Conservation (phyloP, 345 rosid species). For the Populus tremula region DNA sequence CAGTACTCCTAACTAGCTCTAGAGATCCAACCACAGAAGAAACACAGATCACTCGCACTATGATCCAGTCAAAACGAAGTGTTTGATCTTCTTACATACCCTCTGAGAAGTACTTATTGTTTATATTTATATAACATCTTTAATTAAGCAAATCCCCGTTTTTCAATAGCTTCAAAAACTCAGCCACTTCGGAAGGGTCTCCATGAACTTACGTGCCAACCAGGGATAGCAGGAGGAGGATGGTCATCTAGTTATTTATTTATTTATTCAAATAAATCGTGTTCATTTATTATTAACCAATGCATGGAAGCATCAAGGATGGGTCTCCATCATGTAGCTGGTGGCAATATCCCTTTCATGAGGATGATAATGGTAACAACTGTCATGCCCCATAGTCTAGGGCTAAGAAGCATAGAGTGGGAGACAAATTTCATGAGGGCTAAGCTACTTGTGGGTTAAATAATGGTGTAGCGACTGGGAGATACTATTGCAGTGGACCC, state of each 20-base stretch:
- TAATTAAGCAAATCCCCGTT: too few species aligned
- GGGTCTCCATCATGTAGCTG: slow-evolving; percentile 40
- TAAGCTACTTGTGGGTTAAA: neutral
- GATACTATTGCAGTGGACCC: slow-evolving; percentile 30
- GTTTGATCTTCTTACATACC: too few species aligned
- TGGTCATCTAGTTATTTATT: neutral
- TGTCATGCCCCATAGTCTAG: slow-evolving; percentile 51
- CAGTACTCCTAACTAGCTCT: slow-evolving; percentile 12
- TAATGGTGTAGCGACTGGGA: neutral
- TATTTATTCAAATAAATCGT: too few species aligned
- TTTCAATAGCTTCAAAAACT: too few species aligned
- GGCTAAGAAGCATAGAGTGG: slow-evolving; percentile 18
- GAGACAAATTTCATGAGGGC: slow-evolving; percentile 8
- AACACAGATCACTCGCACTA: slow-evolving; percentile 4
- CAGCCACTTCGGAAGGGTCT: too few species aligned
- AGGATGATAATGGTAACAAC: slow-evolving; percentile 49
- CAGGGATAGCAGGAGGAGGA: too few species aligned
- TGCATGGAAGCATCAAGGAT: slow-evolving; percentile 8
- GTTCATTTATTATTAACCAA: neutral
- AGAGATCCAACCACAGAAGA: slow-evolving; percentile 3
- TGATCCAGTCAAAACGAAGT: slow-evolving; percentile 11
- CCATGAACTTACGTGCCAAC: too few species aligned
- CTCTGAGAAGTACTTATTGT: too few species aligned
- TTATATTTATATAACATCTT: too few species aligned
- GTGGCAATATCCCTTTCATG: slow-evolving; percentile 42